phyloP scores from a whole-genome alignment of 1,139 yeast species.

The Magnusiomyces ingens region DNA sequence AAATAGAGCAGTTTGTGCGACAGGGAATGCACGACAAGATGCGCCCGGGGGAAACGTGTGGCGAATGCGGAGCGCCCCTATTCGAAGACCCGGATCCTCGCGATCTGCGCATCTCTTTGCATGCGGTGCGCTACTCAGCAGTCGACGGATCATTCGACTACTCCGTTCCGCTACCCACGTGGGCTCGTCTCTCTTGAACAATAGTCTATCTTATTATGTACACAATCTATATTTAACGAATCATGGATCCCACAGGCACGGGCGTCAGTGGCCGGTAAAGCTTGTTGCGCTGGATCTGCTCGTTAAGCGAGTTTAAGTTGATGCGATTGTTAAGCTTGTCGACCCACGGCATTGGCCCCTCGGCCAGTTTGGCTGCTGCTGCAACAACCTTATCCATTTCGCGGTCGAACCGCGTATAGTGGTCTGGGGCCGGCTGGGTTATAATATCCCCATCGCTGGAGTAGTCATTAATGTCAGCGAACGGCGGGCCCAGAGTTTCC shows the following conservation, averaged over 20 bases:
- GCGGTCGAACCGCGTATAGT: constrained; percentile 20
- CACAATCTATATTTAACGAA: neutral
- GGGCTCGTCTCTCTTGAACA: constrained; percentile 5
- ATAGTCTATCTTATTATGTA: neutral
- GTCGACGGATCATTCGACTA: neutral
- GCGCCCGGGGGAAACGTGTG: neutral
- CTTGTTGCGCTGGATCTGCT: neutral
- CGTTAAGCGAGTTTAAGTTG: constrained; percentile 15
- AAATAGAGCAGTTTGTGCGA: neutral
- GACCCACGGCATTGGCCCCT: constrained; percentile 33
- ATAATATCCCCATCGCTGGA: neutral
- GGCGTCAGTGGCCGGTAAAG: neutral
- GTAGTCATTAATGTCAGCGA: too few relatives aligned
- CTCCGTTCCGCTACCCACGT: constrained; percentile 7
- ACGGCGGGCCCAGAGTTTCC: too few relatives aligned
- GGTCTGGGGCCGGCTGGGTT: constrained; percentile 33
- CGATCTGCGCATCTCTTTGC: constrained; percentile 47
- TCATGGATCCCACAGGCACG: neutral
- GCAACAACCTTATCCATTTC: constrained; percentile 33
- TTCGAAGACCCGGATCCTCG: constrained; percentile 30
- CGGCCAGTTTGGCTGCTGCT: constrained; percentile 24
- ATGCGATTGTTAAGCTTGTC: constrained; percentile 27
- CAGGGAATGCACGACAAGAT: neutral
- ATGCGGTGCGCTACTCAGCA: constrained; percentile 44
- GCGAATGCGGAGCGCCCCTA: constrained; percentile 4